phyloP scores from a whole-genome alignment of 2,329 filamentous ascomycete species.

The Epichloe sp. region DNA sequence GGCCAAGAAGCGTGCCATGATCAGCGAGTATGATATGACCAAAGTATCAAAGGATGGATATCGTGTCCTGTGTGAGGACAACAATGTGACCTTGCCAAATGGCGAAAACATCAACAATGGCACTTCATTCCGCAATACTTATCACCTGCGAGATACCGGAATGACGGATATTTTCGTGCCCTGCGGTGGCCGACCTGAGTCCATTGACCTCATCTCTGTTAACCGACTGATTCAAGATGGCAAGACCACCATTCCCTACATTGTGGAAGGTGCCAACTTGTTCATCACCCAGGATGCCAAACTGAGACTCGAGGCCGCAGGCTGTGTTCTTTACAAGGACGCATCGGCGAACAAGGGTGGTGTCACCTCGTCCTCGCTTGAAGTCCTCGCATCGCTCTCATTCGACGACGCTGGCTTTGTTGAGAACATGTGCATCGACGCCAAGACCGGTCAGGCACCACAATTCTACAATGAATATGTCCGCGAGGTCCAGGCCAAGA shows the following conservation, averaged over 20 bases:
- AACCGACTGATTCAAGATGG: constrained; percentile 81
- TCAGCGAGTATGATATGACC: constrained; percentile 68
- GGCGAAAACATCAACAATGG: constrained; percentile 85
- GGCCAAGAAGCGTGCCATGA: constrained; percentile 80
- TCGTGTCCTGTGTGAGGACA: constrained; percentile 83
- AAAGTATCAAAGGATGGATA: constrained; percentile 86
- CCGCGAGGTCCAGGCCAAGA: constrained; percentile 77
- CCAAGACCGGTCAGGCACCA: constrained; percentile 53
- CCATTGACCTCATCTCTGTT: constrained; percentile 82
- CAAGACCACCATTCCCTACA: constrained; percentile 79
- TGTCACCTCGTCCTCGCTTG: constrained; percentile 91
- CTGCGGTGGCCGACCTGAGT: constrained; percentile 91
- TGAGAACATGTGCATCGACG: constrained; percentile 84
- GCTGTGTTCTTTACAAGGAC: constrained; percentile 92
- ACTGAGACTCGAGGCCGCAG: constrained; percentile 86
- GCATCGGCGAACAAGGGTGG: constrained; percentile 97
- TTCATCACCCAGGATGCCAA: constrained; percentile 99
- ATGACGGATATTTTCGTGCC: constrained; percentile 85
- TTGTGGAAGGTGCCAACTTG: constrained; percentile 94
- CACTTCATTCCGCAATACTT: constrained; percentile 93
- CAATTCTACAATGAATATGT: constrained; percentile 92
- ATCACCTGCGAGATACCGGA: constrained; percentile 70
- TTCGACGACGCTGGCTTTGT: constrained; percentile 85
- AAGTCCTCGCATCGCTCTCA: constrained; percentile 85
- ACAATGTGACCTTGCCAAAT: constrained; percentile 70